A percentile compares a stretch with the other conserved stretches of the same genome.
Evolutionary conservation across 1,139 yeast species (phyloP).

Genomic region (Chernovozyma aurita): DNA sequence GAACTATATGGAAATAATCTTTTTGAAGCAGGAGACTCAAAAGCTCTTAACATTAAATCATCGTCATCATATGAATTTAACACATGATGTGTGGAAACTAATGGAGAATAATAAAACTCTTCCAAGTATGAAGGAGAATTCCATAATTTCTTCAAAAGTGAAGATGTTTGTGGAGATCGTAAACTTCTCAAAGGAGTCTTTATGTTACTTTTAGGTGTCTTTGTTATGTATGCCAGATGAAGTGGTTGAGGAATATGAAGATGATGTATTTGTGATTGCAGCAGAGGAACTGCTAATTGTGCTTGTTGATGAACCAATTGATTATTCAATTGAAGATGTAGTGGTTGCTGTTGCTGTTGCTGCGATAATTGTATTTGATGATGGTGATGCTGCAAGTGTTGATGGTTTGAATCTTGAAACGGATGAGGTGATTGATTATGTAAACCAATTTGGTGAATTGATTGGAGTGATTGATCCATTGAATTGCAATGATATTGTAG

Average conservation of each 20-base stretch:
- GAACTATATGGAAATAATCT: slow-evolving; percentile 5
- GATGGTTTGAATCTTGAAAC: slow-evolving; percentile 1
- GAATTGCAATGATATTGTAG: slow-evolving; percentile 2
- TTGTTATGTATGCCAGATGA: slow-evolving; percentile 9
- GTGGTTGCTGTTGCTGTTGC: slow-evolving; percentile 5
- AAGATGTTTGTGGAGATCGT: slow-evolving; percentile 39
- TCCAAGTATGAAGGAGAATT: slow-evolving; percentile 64
- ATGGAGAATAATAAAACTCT: slow-evolving; percentile 63
- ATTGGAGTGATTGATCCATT: background rate
- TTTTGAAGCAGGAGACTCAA: slow-evolving; percentile 28
- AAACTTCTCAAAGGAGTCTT: slow-evolving; percentile 39
- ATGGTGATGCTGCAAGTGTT: background rate
- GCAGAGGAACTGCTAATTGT: slow-evolving; percentile 7
- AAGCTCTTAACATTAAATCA: slow-evolving; percentile 47
- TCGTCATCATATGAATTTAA: slow-evolving; percentile 50
- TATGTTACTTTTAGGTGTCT: slow-evolving; percentile 29
- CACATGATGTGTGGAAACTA: slow-evolving; percentile 26
- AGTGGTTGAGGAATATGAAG: slow-evolving; percentile 10
- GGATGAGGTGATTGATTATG: slow-evolving; percentile 6
- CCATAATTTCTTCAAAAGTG: slow-evolving; percentile 49
- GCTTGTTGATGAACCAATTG: slow-evolving; percentile 3
- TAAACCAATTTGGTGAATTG: background rate
- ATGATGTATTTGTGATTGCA: slow-evolving; percentile 9
- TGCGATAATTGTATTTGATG: slow-evolving; percentile 1
- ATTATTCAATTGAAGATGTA: background rate